phyloP scores from a whole-genome alignment of 1,284 basidiomycete genomes.

The Cryptococcus depauperatus region DNA sequence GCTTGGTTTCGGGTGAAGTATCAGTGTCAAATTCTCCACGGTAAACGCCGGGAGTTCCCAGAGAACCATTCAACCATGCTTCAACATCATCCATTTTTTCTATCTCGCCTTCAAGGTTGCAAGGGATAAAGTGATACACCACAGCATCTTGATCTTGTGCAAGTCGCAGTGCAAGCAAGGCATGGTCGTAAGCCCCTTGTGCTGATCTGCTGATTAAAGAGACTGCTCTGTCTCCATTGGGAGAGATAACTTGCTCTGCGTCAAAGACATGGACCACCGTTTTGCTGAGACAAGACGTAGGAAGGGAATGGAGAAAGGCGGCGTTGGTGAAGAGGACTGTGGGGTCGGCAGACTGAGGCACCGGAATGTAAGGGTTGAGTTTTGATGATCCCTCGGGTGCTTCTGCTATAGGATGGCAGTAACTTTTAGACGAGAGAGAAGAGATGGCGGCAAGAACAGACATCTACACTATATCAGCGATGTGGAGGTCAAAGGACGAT shows the following conservation, averaged over 20 bases:
- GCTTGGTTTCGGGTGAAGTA: conserved; percentile 16
- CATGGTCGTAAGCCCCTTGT: conserved; percentile 64
- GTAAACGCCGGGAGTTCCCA: conserved; percentile 10
- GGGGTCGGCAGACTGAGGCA: conserved; percentile 21
- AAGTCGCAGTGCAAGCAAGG: conserved; percentile 60
- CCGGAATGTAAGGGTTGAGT: conserved; percentile 42
- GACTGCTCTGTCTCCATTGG: conserved; percentile 39
- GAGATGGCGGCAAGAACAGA: conserved; percentile 33
- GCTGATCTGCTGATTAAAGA: conserved; percentile 57
- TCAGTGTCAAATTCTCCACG: conserved; percentile 14
- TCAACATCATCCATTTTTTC: conserved; percentile 54
- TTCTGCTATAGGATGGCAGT: conserved; percentile 33
- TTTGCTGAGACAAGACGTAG: conserved; percentile 18
- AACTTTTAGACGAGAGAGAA: conserved; percentile 29
- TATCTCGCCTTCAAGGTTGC: conserved; percentile 35
- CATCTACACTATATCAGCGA: conserved; percentile 12
- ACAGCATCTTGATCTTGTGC: conserved; percentile 55
- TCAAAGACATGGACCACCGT: conserved; percentile 34
- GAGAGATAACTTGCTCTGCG: conserved; percentile 26
- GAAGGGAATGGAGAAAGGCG: conserved; percentile 36
- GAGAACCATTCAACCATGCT: conserved; percentile 49
- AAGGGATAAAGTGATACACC: conserved; percentile 69
- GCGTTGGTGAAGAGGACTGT: conserved; percentile 35
- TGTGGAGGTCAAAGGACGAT: neutral
- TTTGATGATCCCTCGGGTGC: conserved; percentile 17